phyloP scores from a whole-genome alignment of 331 rosid species.

The Dryas integrifolia region DNA sequence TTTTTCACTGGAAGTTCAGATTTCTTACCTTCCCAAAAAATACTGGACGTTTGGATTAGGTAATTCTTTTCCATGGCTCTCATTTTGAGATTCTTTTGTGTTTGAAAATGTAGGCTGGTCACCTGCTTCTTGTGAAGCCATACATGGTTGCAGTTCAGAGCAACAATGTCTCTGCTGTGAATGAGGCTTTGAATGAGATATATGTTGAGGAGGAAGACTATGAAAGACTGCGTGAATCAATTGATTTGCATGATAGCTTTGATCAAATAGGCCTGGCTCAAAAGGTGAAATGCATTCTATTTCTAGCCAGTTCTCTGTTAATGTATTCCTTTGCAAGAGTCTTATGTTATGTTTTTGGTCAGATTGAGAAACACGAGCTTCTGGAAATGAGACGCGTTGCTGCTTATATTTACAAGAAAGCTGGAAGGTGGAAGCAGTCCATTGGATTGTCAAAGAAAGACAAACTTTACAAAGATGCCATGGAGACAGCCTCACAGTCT shows the following conservation, averaged over 20 bases:
- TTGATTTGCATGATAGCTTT: slow-evolving; percentile 91
- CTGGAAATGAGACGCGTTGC: slow-evolving; percentile 97
- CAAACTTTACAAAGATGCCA: slow-evolving; percentile 90
- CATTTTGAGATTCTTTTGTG: slow-evolving; percentile 13
- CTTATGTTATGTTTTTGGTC: slow-evolving; percentile 37
- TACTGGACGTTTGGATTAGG: not conserved
- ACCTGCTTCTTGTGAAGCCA: slow-evolving; percentile 95
- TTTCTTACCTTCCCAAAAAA: not conserved
- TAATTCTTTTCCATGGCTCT: slow-evolving; percentile 14
- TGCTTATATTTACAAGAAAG: slow-evolving; percentile 91
- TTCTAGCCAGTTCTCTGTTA: slow-evolving; percentile 11
- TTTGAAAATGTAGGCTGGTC: slow-evolving; percentile 72
- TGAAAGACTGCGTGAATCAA: slow-evolving; percentile 93
- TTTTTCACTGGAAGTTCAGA: slow-evolving; percentile 11
- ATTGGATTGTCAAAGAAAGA: slow-evolving; percentile 91
- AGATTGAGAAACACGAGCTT: slow-evolving; percentile 96
- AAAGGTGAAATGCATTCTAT: slow-evolving; percentile 54
- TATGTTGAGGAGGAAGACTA: slow-evolving; percentile 99
- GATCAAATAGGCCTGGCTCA: slow-evolving; percentile 99
- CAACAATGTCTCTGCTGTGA: slow-evolving; percentile 95
- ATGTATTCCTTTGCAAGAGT: slow-evolving; percentile 19
- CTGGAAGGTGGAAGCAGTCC: slow-evolving; percentile 96
- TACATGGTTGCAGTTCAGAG: slow-evolving; percentile 99
- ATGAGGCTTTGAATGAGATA: slow-evolving; percentile 94
- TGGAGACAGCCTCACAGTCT: slow-evolving; percentile 95